phyloP scores from a whole-genome alignment of 345 rosid species.

The Boechera divaricarpa region DNA sequence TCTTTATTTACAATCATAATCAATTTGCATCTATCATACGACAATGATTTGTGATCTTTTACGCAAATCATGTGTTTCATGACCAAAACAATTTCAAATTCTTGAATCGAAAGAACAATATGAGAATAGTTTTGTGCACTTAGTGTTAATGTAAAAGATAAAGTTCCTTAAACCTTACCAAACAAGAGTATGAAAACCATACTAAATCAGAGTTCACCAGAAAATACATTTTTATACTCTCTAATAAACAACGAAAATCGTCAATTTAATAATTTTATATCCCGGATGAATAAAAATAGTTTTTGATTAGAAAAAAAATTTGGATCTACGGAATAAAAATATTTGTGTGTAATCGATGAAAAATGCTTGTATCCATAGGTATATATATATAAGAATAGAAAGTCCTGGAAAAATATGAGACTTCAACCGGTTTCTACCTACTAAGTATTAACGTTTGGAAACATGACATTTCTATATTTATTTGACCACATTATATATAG shows the following conservation, averaged over 20 bases:
- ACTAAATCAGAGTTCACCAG: neutral
- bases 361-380: neutral
- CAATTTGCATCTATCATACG: neutral
- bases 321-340: too few relatives aligned
- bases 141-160: neutral
- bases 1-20: slow-evolving; percentile 26
- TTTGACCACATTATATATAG: neutral
- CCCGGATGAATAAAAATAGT: neutral
- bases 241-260: neutral
- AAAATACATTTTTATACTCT: neutral
- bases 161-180: neutral
- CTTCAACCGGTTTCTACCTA: neutral
- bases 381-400: neutral
- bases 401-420: neutral
- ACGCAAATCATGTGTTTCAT: slow-evolving; percentile 2
- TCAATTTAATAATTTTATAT: neutral
- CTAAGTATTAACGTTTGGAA: neutral
- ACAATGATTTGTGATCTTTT: slow-evolving; percentile 11
- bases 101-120: neutral
- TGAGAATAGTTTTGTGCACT: neutral
- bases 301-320: too few relatives aligned
- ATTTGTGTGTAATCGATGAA: neutral
- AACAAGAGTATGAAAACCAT: too few relatives aligned
- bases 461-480: neutral
- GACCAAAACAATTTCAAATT: neutral